phyloP scores from a whole-genome alignment of 2,329 filamentous ascomycete genomes.

The Pseudogymnoascus pannorum region DNA sequence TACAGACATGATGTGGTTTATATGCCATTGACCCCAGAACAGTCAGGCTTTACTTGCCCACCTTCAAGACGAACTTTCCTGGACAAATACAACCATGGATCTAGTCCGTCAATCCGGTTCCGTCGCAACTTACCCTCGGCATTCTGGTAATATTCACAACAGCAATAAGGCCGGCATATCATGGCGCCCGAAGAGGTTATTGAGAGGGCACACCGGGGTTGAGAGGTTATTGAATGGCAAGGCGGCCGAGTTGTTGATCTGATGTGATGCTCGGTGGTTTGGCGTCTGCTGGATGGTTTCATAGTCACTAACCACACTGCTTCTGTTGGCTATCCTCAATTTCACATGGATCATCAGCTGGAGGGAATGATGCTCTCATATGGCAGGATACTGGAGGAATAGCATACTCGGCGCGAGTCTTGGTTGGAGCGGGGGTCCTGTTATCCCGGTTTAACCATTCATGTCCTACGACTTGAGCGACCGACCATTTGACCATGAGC shows the following conservation, averaged over 20 bases:
- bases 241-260: neutral
- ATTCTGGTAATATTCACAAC: neutral
- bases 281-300: neutral
- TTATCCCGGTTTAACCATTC: neutral
- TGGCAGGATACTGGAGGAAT: neutral
- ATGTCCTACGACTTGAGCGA: conserved; percentile 3
- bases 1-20: neutral
- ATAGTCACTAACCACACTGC: conserved; percentile 5
- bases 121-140: neutral
- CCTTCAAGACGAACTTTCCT: neutral
- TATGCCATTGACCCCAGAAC: neutral
- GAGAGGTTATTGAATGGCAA: neutral
- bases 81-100: no score
- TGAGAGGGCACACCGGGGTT: neutral
- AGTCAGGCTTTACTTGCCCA: neutral
- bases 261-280: neutral
- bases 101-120: neutral
- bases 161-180: neutral
- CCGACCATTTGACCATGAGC: neutral
- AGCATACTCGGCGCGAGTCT: neutral
- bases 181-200: neutral
- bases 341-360: neutral
- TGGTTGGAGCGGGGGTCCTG: neutral
- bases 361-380: neutral
- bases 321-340: neutral